Evolutionary conservation across 2,329 filamentous ascomycete genomes (phyloP), one percentile per base, ranked within the genome.

Genomic region (Fusarium acutatum): DNA sequence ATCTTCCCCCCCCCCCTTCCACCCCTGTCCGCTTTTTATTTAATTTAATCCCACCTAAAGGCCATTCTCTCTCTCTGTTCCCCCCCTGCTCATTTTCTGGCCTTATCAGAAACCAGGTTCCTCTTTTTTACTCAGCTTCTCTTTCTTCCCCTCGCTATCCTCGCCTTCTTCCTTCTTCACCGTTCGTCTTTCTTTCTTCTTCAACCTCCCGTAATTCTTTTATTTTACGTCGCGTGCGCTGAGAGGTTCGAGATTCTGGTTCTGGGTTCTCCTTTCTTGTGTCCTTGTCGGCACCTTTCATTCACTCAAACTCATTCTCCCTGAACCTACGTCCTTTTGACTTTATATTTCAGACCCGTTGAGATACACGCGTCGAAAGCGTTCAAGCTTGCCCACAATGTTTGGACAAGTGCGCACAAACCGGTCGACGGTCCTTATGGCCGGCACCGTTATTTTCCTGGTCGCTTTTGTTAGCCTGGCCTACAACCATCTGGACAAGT

Each of bases 401-500:
- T 72, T 82, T 43, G 77, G 77, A 49, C 74, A 76, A 61, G 68
- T 79, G 67, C 79, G 81, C 57, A 78, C 80, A 49, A 80, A 79
- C 63, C 79, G 75, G 73, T 74, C 76, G 56, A 76, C 77, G 62
- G 72, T 76, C 66, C 69, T 82, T 30, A 58, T 79, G 66, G 71
- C 79, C 56, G 81, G 70, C 38, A 71, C 77, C 44, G 71, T 82
- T 50, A 72, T 83, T 71, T 82, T 81, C 70, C 69, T 82, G 67
- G 72, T 77, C 57, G 68, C 78, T 62, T 77, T 82, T 46, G 73
- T 79, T 44, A 79, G 79, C 65, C 75, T 83, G 32, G 75, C 77
- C 59, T 81, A 80, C 62, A 80, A 79, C 71, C 79, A 80, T 60
- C 68, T 82, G 32, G 80, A 79, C 60, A 75, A 74, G 14, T 80